These are phyloP conservation scores for Rosa rugosa DNA, from an alignment of 306 rosid species.

Conservation along the genomic window DNA sequence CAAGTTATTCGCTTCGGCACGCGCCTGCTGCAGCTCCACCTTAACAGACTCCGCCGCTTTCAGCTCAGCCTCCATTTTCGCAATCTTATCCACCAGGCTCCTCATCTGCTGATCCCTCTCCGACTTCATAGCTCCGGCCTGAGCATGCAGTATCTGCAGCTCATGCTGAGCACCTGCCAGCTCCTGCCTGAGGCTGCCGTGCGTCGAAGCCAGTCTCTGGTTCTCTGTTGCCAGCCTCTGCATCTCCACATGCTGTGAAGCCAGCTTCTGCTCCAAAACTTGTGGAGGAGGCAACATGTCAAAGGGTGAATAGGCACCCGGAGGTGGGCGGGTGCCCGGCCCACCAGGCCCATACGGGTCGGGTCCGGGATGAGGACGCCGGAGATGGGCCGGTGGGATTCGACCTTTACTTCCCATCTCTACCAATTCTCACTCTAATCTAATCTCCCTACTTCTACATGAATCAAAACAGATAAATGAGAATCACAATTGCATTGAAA, in stretches of 20 bases:
- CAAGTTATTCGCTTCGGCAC: constrained; percentile 67
- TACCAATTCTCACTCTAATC: too few relatives aligned
- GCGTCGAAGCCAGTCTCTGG: constrained; percentile 82
- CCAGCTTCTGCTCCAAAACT: constrained; percentile 90
- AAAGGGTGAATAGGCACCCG: constrained; percentile 49
- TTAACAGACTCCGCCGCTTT: constrained; percentile 57
- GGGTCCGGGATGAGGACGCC: constrained; percentile 65
- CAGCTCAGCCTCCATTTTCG: constrained; percentile 73
- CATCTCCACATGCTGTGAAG: constrained; percentile 86
- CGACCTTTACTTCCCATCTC: constrained; percentile 90
- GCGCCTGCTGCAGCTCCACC: constrained; percentile 73
- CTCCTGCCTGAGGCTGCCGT: constrained; percentile 74
- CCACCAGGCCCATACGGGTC: constrained; percentile 39
- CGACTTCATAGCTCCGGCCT: constrained; percentile 62
- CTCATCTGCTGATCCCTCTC: constrained; percentile 82
- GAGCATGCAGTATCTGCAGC: constrained; percentile 74
- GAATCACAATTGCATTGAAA: neutral
- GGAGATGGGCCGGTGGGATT: constrained; percentile 62
- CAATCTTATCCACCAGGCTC: constrained; percentile 56
- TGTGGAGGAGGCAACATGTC: constrained; percentile 76
- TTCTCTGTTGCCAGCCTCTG: constrained; percentile 78
- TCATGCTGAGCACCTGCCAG: constrained; percentile 88
- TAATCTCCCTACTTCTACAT: constrained; percentile 5
- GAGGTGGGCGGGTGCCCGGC: constrained; percentile 45
- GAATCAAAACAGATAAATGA: neutral